Percentiles rank a stretch among this genome's conserved stretches.
phyloP scores from a whole-genome alignment of 805 yeast species.

The Candida xyloterini region DNA sequence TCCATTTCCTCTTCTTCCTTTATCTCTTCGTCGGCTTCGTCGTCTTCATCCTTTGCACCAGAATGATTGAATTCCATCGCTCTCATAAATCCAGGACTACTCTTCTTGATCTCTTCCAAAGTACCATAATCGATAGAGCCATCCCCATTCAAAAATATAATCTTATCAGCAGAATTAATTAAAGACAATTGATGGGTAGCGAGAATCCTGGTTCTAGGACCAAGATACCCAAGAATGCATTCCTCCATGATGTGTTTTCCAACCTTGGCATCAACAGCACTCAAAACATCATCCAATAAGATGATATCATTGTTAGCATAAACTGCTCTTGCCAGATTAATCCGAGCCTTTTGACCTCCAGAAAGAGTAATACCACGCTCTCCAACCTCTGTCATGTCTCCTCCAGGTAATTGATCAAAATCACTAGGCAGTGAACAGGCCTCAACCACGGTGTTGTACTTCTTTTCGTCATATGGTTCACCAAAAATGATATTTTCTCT shows the following conservation, averaged over 20 bases:
- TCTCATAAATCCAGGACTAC: slow-evolving; percentile 46
- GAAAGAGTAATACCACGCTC: slow-evolving; percentile 82
- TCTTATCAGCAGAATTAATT: slow-evolving; percentile 62
- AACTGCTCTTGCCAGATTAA: slow-evolving; percentile 73
- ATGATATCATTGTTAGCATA: slow-evolving; percentile 66
- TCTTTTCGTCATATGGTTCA: slow-evolving; percentile 43
- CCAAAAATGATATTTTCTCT: slow-evolving; percentile 76
- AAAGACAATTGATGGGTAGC: slow-evolving; percentile 83
- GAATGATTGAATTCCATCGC: slow-evolving; percentile 42
- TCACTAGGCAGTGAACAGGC: slow-evolving; percentile 71
- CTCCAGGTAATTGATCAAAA: slow-evolving; percentile 63
- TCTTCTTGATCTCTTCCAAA: slow-evolving; percentile 45
- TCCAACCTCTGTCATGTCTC: slow-evolving; percentile 78
- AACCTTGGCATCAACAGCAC: slow-evolving; percentile 82
- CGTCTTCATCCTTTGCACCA: slow-evolving; percentile 12
- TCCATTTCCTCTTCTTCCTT: slow-evolving; percentile 15
- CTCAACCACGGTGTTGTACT: slow-evolving; percentile 52
- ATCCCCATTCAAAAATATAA: slow-evolving; percentile 64
- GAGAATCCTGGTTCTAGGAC: slow-evolving; percentile 59
- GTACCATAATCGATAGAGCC: slow-evolving; percentile 61
- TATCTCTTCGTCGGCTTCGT: slow-evolving; percentile 29
- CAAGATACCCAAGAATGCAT: slow-evolving; percentile 59
- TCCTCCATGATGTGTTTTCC: slow-evolving; percentile 74
- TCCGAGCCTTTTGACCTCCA: slow-evolving; percentile 89
- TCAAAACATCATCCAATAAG: slow-evolving; percentile 69